Evolutionary conservation across 78 protist species (phyloP).

Genomic region (Emiliania huxleyi): DNA sequence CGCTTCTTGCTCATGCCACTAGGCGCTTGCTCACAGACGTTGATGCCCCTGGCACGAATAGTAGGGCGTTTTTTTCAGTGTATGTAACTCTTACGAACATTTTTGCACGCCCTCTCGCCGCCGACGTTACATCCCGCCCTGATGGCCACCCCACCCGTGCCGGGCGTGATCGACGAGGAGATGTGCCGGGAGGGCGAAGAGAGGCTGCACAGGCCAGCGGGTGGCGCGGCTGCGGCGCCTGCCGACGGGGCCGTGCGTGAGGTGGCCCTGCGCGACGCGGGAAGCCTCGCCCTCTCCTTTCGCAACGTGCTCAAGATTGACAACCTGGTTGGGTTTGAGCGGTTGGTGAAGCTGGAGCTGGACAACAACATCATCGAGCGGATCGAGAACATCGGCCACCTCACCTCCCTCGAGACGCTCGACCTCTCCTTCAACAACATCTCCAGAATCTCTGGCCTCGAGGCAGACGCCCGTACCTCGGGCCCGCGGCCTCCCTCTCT

Average conservation of each 20-base stretch:
- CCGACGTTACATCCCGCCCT: no score
- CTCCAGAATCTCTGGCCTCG: not conserved
- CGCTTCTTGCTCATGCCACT: no score
- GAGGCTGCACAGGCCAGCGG: not conserved
- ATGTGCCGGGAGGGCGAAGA: not conserved
- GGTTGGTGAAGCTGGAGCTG: constrained; percentile 42
- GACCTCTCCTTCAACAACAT: constrained; percentile 61
- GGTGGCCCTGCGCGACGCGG: not conserved
- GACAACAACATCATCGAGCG: constrained; percentile 53
- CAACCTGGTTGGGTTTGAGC: constrained; percentile 17
- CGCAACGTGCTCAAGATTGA: constrained; percentile 33
- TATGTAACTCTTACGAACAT: no score
- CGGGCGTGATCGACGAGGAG: constrained; percentile 2
- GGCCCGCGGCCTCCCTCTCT: no score
- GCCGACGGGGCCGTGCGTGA: not conserved
- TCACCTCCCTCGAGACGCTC: constrained; percentile 25
- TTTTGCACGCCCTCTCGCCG: no score
- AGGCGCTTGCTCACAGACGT: no score
- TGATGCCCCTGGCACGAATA: no score
- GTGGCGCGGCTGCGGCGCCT: not conserved
- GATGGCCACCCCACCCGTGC: not conserved
- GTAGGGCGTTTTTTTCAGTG: no score
- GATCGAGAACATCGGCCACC: constrained; percentile 45
- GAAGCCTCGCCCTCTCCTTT: not conserved
- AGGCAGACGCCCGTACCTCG: no score